phyloP scores from a whole-genome alignment of 192 early-diverging fungal genomes.

The Globomyces pollinis-pini region DNA sequence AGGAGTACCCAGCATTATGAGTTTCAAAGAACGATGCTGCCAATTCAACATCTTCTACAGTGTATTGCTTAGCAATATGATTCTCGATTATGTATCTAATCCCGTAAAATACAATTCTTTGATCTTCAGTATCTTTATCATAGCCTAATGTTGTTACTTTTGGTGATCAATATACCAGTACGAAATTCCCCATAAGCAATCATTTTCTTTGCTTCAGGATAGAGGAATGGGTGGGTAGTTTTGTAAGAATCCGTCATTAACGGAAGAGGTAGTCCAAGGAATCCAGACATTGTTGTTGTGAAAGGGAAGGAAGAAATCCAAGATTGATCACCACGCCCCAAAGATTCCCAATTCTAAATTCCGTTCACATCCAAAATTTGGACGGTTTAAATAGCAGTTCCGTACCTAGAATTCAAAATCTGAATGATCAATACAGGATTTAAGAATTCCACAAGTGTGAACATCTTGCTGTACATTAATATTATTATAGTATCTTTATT shows the following conservation, averaged over 20 bases:
- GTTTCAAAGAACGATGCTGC: slow-evolving; percentile 66
- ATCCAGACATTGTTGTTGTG: background rate
- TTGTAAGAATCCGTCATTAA: slow-evolving; percentile 86
- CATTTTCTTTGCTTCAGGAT: slow-evolving; percentile 63
- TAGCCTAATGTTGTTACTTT: too few species aligned
- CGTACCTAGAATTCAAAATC: too few species aligned
- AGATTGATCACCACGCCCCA: too few species aligned
- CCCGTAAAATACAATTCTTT: slow-evolving; percentile 75
- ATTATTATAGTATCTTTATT: too few species aligned
- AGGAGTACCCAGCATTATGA: slow-evolving; percentile 55
- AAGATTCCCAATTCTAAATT: too few species aligned
- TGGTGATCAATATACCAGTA: too few species aligned
- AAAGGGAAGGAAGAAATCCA: background rate
- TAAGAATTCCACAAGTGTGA: too few species aligned
- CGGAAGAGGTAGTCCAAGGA: slow-evolving; percentile 47
- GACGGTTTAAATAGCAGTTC: too few species aligned
- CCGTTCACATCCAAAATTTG: too few species aligned
- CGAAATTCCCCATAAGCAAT: slow-evolving; percentile 83
- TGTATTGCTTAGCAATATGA: slow-evolving; percentile 63
- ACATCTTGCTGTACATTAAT: too few species aligned
- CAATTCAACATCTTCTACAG: slow-evolving; percentile 53
- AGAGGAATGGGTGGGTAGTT: slow-evolving; percentile 63
- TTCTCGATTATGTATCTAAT: slow-evolving; percentile 78
- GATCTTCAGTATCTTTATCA: slow-evolving; percentile 58
- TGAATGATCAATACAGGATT: too few species aligned